Conservation (phyloP, 768 basidiomycete species). For the Termitomyces bulborhizus region DNA sequence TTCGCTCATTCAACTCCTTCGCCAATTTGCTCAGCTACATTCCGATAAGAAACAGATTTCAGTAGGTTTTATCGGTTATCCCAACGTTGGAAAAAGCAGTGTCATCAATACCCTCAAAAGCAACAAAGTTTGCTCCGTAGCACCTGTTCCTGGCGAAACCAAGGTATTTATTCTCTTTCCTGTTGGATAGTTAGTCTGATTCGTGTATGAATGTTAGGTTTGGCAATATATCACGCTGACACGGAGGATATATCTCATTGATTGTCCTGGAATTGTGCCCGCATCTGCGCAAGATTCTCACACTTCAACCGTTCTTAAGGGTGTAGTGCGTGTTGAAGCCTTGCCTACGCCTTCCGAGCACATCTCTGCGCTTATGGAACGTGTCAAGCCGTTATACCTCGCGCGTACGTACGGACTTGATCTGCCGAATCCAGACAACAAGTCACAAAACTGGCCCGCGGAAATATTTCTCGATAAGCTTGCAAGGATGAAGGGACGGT, state of each 20-base stretch:
- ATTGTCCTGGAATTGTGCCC: slow-evolving; percentile 97
- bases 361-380: slow-evolving; percentile 78
- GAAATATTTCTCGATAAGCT: slow-evolving; percentile 80
- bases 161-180: slow-evolving; percentile 42
- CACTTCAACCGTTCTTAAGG: slow-evolving; percentile 90
- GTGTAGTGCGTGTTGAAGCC: slow-evolving; percentile 94
- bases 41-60: slow-evolving; percentile 99
- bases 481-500: slow-evolving; percentile 85
- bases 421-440: slow-evolving; percentile 51
- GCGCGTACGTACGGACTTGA: slow-evolving; percentile 76
- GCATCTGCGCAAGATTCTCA: slow-evolving; percentile 88
- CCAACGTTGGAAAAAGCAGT: slow-evolving; percentile 95
- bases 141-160: slow-evolving; percentile 96
- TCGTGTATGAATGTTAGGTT: slow-evolving; percentile 36
- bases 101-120: slow-evolving; percentile 99
- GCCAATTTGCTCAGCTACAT: slow-evolving; percentile 95
- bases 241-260: slow-evolving; percentile 95
- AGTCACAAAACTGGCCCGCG: slow-evolving; percentile 53
- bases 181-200: slow-evolving; percentile 10
- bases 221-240: slow-evolving; percentile 99
- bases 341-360: slow-evolving; percentile 90
- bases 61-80: slow-evolving; percentile 96
- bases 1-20: slow-evolving; percentile 91
- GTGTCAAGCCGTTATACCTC: slow-evolving; percentile 92
- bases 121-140: slow-evolving; percentile 94